Percentiles rank a stretch among this genome's conserved stretches.
Evolutionary conservation across 306 rosid genomes (phyloP).

Genomic region (Quercus aquifolioides): DNA sequence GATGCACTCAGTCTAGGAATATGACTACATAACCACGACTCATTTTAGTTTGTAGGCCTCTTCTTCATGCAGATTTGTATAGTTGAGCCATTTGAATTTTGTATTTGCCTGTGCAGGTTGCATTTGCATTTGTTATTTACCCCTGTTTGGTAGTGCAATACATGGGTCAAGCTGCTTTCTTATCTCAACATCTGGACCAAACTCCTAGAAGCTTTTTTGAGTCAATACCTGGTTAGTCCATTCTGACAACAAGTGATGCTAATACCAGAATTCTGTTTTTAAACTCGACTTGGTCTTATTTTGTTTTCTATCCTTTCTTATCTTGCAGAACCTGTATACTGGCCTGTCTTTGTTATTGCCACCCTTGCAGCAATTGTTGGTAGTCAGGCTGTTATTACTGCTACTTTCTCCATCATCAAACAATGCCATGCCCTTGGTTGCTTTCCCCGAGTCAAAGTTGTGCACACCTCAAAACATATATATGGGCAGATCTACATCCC

Average conservation of each 20-base stretch:
- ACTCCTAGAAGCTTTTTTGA: slow-evolving; percentile 53
- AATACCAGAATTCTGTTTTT: slow-evolving; percentile 4
- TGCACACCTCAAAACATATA: slow-evolving; percentile 79
- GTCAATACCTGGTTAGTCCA: slow-evolving; percentile 73
- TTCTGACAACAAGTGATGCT: slow-evolving; percentile 9
- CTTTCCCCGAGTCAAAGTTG: slow-evolving; percentile 90
- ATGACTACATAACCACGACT: neutral
- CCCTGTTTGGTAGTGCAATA: slow-evolving; percentile 89
- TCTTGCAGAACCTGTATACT: slow-evolving; percentile 61
- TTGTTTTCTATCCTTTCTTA: slow-evolving; percentile 20
- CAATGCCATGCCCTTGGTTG: slow-evolving; percentile 93
- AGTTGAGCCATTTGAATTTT: slow-evolving; percentile 4
- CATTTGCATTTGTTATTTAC: slow-evolving; percentile 66
- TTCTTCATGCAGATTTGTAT: neutral
- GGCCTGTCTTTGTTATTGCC: slow-evolving; percentile 80
- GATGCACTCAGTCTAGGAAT: neutral
- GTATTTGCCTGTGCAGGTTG: slow-evolving; percentile 57
- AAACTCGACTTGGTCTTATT: slow-evolving; percentile 12
- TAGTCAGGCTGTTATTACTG: slow-evolving; percentile 89
- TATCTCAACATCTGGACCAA: slow-evolving; percentile 47
- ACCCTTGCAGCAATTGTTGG: slow-evolving; percentile 89
- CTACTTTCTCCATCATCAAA: slow-evolving; percentile 82
- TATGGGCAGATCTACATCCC: slow-evolving; percentile 87
- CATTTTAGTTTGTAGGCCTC: neutral
- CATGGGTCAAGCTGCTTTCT: slow-evolving; percentile 93